phyloP scores from a whole-genome alignment of 768 basidiomycete species.

The Termitomyces sp. region DNA sequence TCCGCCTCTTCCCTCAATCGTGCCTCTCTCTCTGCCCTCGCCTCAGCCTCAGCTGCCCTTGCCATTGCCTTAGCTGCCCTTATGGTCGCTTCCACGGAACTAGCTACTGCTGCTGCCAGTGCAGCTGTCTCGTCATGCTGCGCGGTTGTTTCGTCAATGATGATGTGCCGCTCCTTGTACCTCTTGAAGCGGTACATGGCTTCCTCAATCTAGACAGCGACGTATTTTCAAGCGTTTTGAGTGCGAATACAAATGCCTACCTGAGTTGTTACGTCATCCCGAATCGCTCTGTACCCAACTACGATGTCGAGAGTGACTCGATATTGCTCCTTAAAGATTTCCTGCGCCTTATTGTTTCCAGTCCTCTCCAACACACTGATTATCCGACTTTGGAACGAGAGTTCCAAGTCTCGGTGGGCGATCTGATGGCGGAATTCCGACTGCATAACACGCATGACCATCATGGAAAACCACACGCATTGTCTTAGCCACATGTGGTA shows the following conservation, averaged over 20 bases:
- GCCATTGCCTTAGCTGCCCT: constrained; percentile 10
- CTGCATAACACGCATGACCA: constrained; percentile 15
- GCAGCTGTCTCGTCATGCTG: constrained; percentile 12
- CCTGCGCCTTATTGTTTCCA: constrained; percentile 5
- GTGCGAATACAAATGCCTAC: neutral
- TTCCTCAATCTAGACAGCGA: constrained; percentile 9
- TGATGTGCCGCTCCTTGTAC: constrained; percentile 6
- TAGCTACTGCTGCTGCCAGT: constrained; percentile 7
- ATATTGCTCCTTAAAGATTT: constrained; percentile 14
- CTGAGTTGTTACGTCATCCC: constrained; percentile 12
- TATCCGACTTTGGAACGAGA: constrained; percentile 16
- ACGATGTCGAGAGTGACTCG: constrained; percentile 9
- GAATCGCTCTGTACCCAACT: constrained; percentile 6
- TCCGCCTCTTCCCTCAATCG: constrained; percentile 16
- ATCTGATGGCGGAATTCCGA: constrained; percentile 13
- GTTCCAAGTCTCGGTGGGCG: constrained; percentile 11
- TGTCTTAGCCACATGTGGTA: constrained; percentile 15
- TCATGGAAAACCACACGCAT: constrained; percentile 16
- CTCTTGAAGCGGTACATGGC: constrained; percentile 8
- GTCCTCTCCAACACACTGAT: constrained; percentile 4
- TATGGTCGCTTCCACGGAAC: constrained; percentile 11
- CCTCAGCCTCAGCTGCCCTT: constrained; percentile 14
- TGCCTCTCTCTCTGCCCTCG: constrained; percentile 14
- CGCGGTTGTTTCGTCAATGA: constrained; percentile 11
- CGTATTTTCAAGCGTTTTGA: neutral